These are phyloP conservation scores for Pochonia chlamydosporia DNA, from an alignment of 2,329 filamentous ascomycete species.

Conservation along the genomic window DNA sequence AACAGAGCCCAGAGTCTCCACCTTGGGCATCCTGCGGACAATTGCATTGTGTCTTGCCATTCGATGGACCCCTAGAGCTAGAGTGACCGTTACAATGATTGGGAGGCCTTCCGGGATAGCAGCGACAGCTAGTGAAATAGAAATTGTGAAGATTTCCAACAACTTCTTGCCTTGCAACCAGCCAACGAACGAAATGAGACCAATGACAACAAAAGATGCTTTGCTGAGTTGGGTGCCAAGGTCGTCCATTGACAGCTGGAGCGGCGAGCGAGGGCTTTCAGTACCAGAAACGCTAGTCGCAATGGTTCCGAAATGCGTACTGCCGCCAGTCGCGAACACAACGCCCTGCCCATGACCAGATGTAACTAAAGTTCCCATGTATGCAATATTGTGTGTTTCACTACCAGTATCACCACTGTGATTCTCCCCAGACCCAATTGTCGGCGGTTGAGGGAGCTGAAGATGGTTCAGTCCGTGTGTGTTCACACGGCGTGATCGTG, in stretches of 20 bases:
- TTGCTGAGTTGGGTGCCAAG: constrained; percentile 94
- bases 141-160: constrained; percentile 95
- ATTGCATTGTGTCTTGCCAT: constrained; percentile 97
- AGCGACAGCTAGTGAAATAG: constrained; percentile 91
- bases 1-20: constrained; percentile 95
- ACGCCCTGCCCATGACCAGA: constrained; percentile 94
- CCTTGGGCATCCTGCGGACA: constrained; percentile 90
- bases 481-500: constrained; percentile 29
- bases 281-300: constrained; percentile 91
- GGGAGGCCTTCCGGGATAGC: constrained; percentile 94
- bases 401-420: constrained; percentile 57
- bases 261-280: constrained; percentile 86
- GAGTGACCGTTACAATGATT: constrained; percentile 95
- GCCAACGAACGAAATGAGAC: constrained; percentile 84
- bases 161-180: constrained; percentile 84
- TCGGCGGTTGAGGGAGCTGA: constrained; percentile 32
- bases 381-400: constrained; percentile 84
- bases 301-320: constrained; percentile 94
- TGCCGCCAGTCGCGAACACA: constrained; percentile 91
- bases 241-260: constrained; percentile 96
- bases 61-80: constrained; percentile 88
- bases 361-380: constrained; percentile 95
- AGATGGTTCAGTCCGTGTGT: constrained; percentile 22
- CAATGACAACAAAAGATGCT: constrained; percentile 92
- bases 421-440: constrained; percentile 38